phyloP scores from a whole-genome alignment of 2,329 filamentous ascomycete species.

The Colletotrichum melonis region DNA sequence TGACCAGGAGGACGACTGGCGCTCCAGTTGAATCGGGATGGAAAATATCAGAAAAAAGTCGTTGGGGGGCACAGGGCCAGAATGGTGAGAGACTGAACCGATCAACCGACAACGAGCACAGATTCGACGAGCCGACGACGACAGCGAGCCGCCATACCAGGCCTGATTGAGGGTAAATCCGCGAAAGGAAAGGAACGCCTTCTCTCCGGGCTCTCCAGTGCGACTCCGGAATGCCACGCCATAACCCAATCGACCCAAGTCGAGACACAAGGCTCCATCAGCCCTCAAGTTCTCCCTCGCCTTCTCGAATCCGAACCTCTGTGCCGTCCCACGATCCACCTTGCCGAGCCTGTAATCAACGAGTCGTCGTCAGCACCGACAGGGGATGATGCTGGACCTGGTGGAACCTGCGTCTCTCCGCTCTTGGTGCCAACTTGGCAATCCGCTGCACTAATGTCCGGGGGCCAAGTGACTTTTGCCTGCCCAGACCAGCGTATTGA shows the following conservation, averaged over 20 bases:
- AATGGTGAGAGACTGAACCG: background rate
- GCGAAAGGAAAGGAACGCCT: background rate
- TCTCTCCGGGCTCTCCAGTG: background rate
- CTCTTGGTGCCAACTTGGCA: conserved; percentile 30
- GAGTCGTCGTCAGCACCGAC: conserved; percentile 34
- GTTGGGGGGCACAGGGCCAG: background rate
- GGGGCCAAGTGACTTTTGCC: background rate
- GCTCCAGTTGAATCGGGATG: background rate
- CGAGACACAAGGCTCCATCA: background rate
- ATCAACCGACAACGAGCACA: background rate
- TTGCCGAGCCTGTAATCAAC: conserved; percentile 35
- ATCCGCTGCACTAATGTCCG: conserved; percentile 14
- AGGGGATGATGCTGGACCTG: conserved; percentile 16
- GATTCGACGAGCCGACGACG: background rate
- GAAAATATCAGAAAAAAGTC: background rate
- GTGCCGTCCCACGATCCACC: conserved; percentile 27
- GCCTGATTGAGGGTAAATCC: background rate
- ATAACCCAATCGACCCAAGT: conserved; percentile 10
- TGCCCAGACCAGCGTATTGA: background rate
- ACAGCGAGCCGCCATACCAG: background rate
- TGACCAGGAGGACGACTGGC: background rate
- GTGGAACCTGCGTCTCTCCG: conserved; percentile 31
- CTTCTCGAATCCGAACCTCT: conserved; percentile 26
- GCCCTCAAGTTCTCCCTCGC: background rate
- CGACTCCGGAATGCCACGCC: background rate